Evolutionary conservation across 441 rosid species (phyloP).

Genomic region (Geranium incanum): DNA sequence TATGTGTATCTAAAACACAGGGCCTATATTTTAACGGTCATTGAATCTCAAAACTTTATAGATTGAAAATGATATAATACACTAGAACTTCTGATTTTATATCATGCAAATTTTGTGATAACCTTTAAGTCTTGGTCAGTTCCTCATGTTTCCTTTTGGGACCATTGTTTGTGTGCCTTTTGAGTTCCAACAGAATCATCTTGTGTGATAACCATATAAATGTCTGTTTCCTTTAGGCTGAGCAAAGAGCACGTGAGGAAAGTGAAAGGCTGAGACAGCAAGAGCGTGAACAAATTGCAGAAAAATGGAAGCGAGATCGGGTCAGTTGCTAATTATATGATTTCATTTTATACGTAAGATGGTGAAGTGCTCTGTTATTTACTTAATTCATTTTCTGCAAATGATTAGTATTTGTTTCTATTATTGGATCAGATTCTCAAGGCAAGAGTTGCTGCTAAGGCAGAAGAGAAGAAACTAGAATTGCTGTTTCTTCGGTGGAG

Average conservation of each 20-base stretch:
- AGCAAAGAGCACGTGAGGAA: slow-evolving; percentile 80
- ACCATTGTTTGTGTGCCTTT: not conserved
- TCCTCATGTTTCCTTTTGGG: not conserved
- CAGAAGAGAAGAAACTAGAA: slow-evolving; percentile 64
- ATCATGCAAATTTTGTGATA: not conserved
- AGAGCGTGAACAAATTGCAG: slow-evolving; percentile 78
- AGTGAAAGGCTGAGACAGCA: slow-evolving; percentile 81
- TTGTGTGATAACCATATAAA: not conserved
- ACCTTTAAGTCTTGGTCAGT: not conserved
- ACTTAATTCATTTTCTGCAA: not conserved
- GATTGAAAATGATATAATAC: not conserved
- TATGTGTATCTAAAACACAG: not conserved
- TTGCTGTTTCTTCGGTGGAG: slow-evolving; percentile 55
- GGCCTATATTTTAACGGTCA: not conserved
- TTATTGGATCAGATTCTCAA: slow-evolving; percentile 50
- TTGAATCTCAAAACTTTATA: not conserved
- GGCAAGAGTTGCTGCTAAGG: slow-evolving; percentile 88
- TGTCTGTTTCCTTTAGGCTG: slow-evolving; percentile 39
- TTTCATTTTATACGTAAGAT: not conserved
- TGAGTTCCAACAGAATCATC: not conserved
- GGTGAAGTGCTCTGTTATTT: not conserved
- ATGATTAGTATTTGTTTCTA: not conserved
- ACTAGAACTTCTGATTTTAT: not conserved
- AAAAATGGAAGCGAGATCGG: slow-evolving; percentile 83
- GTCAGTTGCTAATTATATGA: slow-evolving; percentile 34